Conservation (phyloP, 2,329 filamentous ascomycete genomes). For the Arthrobotrys megalospora region DNA sequence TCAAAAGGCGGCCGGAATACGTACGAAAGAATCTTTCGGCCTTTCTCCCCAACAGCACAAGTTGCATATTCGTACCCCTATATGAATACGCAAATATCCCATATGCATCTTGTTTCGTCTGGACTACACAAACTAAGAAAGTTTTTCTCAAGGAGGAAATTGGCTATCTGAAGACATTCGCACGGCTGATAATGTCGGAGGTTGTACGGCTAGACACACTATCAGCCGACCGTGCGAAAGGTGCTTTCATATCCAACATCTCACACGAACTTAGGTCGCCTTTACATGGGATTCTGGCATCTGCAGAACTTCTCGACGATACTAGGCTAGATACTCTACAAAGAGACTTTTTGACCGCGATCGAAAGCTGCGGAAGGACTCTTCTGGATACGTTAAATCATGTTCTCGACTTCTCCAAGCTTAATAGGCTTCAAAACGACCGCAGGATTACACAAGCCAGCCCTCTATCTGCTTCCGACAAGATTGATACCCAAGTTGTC, state of each 20-base stretch:
- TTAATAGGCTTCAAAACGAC: slow-evolving; percentile 62
- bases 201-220: slow-evolving; percentile 71
- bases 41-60: slow-evolving; percentile 62
- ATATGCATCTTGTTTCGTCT: slow-evolving; percentile 71
- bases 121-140: slow-evolving; percentile 69
- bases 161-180: slow-evolving; percentile 72
- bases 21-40: slow-evolving; percentile 49
- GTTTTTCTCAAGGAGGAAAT: slow-evolving; percentile 70
- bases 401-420: slow-evolving; percentile 69
- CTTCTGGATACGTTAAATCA: slow-evolving; percentile 73
- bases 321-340: slow-evolving; percentile 70
- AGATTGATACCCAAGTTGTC: slow-evolving; percentile 62
- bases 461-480: slow-evolving; percentile 32
- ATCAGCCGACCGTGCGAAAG: slow-evolving; percentile 71
- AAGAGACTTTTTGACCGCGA: slow-evolving; percentile 70
- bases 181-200: slow-evolving; percentile 73
- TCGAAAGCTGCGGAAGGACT: slow-evolving; percentile 72
- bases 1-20: slow-evolving; percentile 43
- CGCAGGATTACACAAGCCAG: slow-evolving; percentile 32
- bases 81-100: slow-evolving; percentile 63
- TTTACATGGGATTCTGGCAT: slow-evolving; percentile 74
- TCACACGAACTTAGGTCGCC: slow-evolving; percentile 76
- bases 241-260: slow-evolving; percentile 74
- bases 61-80: slow-evolving; percentile 62
- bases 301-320: slow-evolving; percentile 72